Evolutionary conservation across 1,139 yeast species (phyloP), one percentile per base, ranked within the genome.

Genomic region (Suhomyces bolitotheri): DNA sequence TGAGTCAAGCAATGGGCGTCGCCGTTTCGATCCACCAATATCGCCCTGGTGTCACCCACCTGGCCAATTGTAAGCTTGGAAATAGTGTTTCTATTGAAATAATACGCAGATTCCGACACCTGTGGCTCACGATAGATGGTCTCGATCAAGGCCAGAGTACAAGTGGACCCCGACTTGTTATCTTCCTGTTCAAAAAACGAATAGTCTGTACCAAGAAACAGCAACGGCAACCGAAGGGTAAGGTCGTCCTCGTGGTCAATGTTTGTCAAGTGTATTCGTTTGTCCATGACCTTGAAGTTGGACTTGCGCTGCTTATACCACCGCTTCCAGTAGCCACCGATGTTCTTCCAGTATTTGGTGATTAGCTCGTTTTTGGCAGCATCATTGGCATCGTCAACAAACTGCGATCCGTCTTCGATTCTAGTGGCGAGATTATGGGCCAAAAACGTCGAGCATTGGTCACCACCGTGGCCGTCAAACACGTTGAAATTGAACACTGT

Each of bases 401-500:
- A 41, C 10, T 32, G 42, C 25, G 45, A 38, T 12, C 67, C 64
- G 5, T 50, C 51, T 50, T 84, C 95, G 20, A 89, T 75, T 36
- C 68, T 72, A 32, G 60, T 51, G 22, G 82, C 76, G 28, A 88
- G 67, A 38, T 78, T 67, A 7, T 67, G 61, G 21, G 71, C 65
- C 20, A 90, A 64, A 49, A 71, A 84, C 17, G 64, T 71, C 27
- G 89, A 72, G 51, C 96, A 87, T 42, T 82, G 79, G 22, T 69
- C 73, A 12, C 96, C 96, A 4, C 97, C 97, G 58, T 92, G 98
- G 2, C 97, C 98, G 59, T 92, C 98, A 58, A 83, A 89, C 2
- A 92, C 74, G 31, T 79, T 77, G 56, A 85, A 80, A 50, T 78
- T 79, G 60, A 88, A 82, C 21, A 67, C 58, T 4, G 56, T 41